Conservation (phyloP, 2,329 filamentous ascomycete genomes). For the Paraconiothyrium sp. region DNA sequence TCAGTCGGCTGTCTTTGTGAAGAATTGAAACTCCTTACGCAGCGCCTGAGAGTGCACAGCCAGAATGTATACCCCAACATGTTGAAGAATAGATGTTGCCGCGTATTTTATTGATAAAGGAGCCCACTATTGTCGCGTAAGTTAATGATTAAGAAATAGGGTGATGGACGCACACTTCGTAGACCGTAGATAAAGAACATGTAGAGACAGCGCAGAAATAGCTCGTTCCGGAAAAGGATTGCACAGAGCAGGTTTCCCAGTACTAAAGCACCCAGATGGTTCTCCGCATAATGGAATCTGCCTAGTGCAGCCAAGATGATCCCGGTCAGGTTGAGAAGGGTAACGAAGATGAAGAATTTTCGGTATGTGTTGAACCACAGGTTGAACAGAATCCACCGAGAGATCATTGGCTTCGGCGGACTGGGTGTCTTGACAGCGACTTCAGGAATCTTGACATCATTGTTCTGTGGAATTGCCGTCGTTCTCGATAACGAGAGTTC, state of each 20-base stretch:
- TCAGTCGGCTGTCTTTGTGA: slow-evolving; percentile 19
- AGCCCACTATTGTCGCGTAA: slow-evolving; percentile 39
- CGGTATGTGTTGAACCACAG: slow-evolving; percentile 50
- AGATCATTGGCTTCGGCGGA: slow-evolving; percentile 25
- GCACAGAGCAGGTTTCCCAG: slow-evolving; percentile 44
- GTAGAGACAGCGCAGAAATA: slow-evolving; percentile 46
- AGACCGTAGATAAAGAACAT: slow-evolving; percentile 44
- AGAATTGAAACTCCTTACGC: slow-evolving; percentile 29
- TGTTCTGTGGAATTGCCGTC: slow-evolving; percentile 22
- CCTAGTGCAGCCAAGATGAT: slow-evolving; percentile 42
- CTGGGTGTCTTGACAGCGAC: slow-evolving; percentile 29
- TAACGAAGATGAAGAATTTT: slow-evolving; percentile 47
- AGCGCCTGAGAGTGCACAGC: slow-evolving; percentile 47
- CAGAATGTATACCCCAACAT: slow-evolving; percentile 49
- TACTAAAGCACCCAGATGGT: slow-evolving; percentile 45
- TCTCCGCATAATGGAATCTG: slow-evolving; percentile 42
- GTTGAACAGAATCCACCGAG: slow-evolving; percentile 41
- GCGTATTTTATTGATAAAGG: slow-evolving; percentile 42
- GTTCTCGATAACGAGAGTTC: slow-evolving; percentile 41
- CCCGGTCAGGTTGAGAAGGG: slow-evolving; percentile 40
- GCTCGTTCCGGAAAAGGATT: slow-evolving; percentile 45
- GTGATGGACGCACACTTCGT: slow-evolving; percentile 28
- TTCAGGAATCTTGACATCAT: slow-evolving; percentile 29
- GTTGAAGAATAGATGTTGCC: slow-evolving; percentile 44
- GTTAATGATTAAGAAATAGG: slow-evolving; percentile 1